These are phyloP conservation scores for Cladobotryum mycophilum DNA, from an alignment of 2,329 filamentous ascomycete species.

Conservation along the genomic window DNA sequence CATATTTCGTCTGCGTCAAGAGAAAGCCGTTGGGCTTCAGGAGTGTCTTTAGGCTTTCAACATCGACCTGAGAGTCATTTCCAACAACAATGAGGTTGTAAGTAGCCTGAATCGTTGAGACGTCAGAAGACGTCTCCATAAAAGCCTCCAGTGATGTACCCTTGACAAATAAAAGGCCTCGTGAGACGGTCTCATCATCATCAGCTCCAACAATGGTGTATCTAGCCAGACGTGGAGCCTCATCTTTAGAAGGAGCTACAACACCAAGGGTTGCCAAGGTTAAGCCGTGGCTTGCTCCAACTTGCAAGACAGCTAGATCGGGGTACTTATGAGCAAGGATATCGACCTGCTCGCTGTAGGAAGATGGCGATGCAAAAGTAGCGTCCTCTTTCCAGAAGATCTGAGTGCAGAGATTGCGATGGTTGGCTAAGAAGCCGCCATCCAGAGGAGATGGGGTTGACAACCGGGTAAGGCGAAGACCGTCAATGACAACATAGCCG, in stretches of 20 bases:
- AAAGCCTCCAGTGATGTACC: slow-evolving; percentile 17
- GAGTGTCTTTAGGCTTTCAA: slow-evolving; percentile 15
- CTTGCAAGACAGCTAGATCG: slow-evolving; percentile 32
- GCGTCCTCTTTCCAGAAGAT: slow-evolving; percentile 41
- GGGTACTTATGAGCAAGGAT: slow-evolving; percentile 35
- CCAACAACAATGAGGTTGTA: slow-evolving; percentile 30
- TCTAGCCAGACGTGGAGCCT: slow-evolving; percentile 28
- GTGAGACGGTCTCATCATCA: not conserved
- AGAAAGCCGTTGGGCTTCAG: slow-evolving; percentile 25
- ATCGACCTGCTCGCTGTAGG: slow-evolving; percentile 23
- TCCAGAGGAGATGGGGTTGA: slow-evolving; percentile 18
- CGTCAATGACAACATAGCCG: slow-evolving; percentile 38
- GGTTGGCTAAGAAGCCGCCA: slow-evolving; percentile 39
- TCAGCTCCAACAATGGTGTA: slow-evolving; percentile 24
- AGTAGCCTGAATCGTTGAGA: slow-evolving; percentile 17
- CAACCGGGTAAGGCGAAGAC: slow-evolving; percentile 37
- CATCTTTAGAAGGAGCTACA: slow-evolving; percentile 16
- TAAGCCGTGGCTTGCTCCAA: slow-evolving; percentile 24
- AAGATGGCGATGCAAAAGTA: slow-evolving; percentile 16
- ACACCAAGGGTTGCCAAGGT: slow-evolving; percentile 20
- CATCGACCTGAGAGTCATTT: slow-evolving; percentile 12
- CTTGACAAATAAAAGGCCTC: slow-evolving; percentile 10
- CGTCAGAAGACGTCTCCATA: slow-evolving; percentile 23
- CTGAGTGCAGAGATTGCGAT: slow-evolving; percentile 43
- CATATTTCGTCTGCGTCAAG: slow-evolving; percentile 14